phyloP scores from a whole-genome alignment of 345 rosid genomes.

The Euphorbia lathyris region DNA sequence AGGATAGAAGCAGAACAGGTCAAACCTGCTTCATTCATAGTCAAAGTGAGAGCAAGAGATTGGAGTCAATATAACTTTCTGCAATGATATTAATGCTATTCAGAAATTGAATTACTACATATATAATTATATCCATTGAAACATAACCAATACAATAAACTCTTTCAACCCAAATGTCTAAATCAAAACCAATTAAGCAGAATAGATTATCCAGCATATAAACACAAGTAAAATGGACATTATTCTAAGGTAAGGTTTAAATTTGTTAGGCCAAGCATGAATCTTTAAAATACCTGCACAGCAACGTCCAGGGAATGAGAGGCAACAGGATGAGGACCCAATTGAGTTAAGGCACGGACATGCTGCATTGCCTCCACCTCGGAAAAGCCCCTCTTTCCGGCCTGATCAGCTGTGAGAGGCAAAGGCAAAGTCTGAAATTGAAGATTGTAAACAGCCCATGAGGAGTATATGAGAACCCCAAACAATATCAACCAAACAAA shows the following conservation, averaged over 20 bases:
- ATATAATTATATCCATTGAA: no score
- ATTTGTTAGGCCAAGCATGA: no score
- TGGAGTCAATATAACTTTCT: not conserved
- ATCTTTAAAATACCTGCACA: slow-evolving; percentile 70
- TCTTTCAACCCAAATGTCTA: not conserved
- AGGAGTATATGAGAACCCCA: slow-evolving; percentile 40
- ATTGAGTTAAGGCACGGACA: slow-evolving; percentile 64
- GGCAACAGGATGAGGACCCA: slow-evolving; percentile 86
- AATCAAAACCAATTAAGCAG: not conserved
- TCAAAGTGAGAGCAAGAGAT: not conserved
- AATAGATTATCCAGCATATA: not conserved
- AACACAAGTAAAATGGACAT: no score
- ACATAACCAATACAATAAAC: no score
- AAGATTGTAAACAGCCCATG: slow-evolving; percentile 59
- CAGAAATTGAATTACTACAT: not conserved
- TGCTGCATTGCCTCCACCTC: slow-evolving; percentile 77
- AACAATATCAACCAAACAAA: slow-evolving; percentile 50
- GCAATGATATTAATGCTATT: not conserved
- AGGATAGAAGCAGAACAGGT: not conserved
- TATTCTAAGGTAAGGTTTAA: no score
- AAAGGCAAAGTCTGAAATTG: slow-evolving; percentile 63
- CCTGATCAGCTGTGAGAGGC: slow-evolving; percentile 68
- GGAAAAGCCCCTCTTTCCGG: slow-evolving; percentile 94
- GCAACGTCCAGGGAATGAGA: slow-evolving; percentile 78
- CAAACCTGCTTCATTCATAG: not conserved